Evolutionary conservation across 768 basidiomycete genomes (phyloP).

Genomic region (Coprinopsis marcescibilis): DNA sequence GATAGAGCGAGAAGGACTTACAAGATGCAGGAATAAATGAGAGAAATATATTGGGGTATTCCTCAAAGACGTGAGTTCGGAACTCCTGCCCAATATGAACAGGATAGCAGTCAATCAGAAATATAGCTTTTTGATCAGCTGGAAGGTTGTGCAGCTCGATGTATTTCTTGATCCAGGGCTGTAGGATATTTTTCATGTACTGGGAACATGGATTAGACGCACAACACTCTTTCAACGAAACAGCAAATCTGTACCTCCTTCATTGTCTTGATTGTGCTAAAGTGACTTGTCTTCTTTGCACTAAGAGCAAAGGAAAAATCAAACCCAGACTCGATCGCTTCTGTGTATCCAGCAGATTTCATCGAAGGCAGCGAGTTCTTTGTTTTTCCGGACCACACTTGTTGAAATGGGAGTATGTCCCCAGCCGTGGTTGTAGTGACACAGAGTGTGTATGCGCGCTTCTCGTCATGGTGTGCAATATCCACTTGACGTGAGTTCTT

Average conservation of each 20-base stretch:
- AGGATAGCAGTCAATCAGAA: slow-evolving; percentile 22
- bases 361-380: slow-evolving; percentile 14
- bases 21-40: slow-evolving; percentile 23
- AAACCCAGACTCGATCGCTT: slow-evolving; percentile 14
- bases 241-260: no score
- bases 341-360: slow-evolving; percentile 9
- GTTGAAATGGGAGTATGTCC: slow-evolving; percentile 26
- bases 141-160: slow-evolving; percentile 13
- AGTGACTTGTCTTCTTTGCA: slow-evolving; percentile 18
- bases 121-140: slow-evolving; percentile 16
- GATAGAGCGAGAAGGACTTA: slow-evolving; percentile 9
- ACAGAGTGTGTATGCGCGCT: slow-evolving; percentile 24
- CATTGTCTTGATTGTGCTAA: slow-evolving; percentile 24
- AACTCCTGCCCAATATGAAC: slow-evolving; percentile 23
- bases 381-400: slow-evolving; percentile 20
- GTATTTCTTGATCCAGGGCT: slow-evolving; percentile 9
- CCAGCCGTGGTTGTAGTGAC: slow-evolving; percentile 21
- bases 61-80: slow-evolving; percentile 10
- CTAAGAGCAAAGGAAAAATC: slow-evolving; percentile 19
- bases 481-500: slow-evolving; percentile 20
- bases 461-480: slow-evolving; percentile 22
- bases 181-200: slow-evolving; percentile 15
- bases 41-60: slow-evolving; percentile 17
- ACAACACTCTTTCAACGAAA: no score
- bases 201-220: no score